Conservation (phyloP, 352 stramenopile species). For the Blastocystis sp. region DNA sequence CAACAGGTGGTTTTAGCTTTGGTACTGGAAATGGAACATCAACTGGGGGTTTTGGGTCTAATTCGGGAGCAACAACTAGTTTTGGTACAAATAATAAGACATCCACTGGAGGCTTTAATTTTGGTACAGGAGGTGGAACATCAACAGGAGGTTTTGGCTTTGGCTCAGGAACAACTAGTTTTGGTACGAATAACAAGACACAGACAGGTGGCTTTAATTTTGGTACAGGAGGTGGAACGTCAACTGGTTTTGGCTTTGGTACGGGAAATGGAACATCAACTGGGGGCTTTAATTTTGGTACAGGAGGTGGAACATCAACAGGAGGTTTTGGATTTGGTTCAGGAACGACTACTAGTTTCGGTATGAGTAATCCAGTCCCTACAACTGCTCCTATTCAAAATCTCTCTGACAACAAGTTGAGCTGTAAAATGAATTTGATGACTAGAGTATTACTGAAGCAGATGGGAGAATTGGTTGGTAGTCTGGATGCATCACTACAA, state of each 20-base stretch:
- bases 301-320: background rate
- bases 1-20: background rate
- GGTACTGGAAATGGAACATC: background rate
- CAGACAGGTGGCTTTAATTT: background rate
- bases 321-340: background rate
- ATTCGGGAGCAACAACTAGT: background rate
- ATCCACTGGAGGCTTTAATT: background rate
- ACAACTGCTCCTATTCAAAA: background rate
- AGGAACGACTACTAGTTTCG: background rate
- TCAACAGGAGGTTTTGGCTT: background rate
- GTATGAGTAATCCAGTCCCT: background rate
- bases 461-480: conserved; percentile 1
- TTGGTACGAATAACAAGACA: background rate
- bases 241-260: background rate
- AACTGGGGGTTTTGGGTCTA: background rate
- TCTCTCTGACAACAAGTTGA: conserved; percentile 31
- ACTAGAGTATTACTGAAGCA: conserved; percentile 15
- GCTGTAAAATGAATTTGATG: background rate
- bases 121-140: background rate
- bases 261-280: background rate
- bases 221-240: background rate
- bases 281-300: background rate
- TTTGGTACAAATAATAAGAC: background rate
- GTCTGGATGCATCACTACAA: background rate
- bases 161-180: background rate